phyloP scores from a whole-genome alignment of 2,329 filamentous ascomycete genomes.

The Saccharata proteae region DNA sequence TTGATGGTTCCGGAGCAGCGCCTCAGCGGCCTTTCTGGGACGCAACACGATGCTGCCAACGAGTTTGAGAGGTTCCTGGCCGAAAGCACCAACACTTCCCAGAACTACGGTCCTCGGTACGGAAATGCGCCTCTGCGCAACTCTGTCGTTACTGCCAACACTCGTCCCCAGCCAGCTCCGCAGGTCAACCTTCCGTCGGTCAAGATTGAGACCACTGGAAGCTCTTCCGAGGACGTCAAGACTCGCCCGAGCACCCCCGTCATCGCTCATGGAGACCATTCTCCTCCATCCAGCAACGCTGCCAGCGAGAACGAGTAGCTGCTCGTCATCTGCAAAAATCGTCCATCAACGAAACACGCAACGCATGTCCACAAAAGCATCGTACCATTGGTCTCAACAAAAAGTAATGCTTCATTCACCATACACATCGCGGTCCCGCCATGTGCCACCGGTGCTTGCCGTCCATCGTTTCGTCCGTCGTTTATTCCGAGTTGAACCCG shows the following conservation, averaged over 20 bases:
- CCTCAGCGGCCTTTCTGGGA: constrained; percentile 19
- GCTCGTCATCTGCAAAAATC: too few relatives aligned
- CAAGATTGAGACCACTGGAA: constrained; percentile 2
- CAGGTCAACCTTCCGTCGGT: constrained; percentile 6
- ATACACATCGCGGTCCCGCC: too few relatives aligned
- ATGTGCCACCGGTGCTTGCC: too few relatives aligned
- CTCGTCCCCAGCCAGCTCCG: constrained; percentile 4
- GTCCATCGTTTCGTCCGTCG: too few relatives aligned
- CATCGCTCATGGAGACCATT: constrained; percentile 9
- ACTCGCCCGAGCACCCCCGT: constrained; percentile 8
- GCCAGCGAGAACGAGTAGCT: constrained; percentile 8
- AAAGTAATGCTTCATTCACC: too few relatives aligned
- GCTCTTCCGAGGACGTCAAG: constrained; percentile 3
- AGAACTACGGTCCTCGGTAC: constrained; percentile 3
- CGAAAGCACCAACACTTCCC: constrained; percentile 2
- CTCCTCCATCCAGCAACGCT: constrained; percentile 8
- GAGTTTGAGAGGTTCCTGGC: constrained; percentile 27
- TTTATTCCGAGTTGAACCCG: too few relatives aligned
- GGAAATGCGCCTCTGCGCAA: too few relatives aligned
- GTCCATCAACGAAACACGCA: too few relatives aligned
- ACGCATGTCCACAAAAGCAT: too few relatives aligned
- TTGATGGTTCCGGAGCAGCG: constrained; percentile 20
- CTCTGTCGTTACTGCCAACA: too few relatives aligned
- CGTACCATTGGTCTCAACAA: too few relatives aligned
- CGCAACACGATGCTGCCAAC: constrained; percentile 20